These are phyloP conservation scores for Solanum stenotomum DNA, from an alignment of 257 asterid species.

Conservation along the genomic window DNA sequence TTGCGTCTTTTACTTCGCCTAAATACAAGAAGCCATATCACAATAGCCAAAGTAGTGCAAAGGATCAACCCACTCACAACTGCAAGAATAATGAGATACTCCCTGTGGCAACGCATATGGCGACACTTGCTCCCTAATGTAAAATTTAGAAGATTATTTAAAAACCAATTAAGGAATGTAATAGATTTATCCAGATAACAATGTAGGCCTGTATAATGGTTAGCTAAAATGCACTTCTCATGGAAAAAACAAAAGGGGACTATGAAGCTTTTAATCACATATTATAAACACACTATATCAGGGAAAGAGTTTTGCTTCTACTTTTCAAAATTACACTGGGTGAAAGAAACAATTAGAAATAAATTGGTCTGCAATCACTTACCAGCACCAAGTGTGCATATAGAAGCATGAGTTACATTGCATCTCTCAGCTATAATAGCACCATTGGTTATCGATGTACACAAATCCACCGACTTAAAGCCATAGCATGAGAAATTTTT, in stretches of 20 bases:
- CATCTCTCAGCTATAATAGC: slow-evolving; percentile 55
- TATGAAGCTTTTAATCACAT: neutral
- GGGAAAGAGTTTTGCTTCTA: neutral
- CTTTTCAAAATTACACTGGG: neutral
- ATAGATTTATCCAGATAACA: neutral
- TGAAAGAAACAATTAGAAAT: neutral
- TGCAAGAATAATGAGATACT: slow-evolving; percentile 75
- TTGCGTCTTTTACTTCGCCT: slow-evolving; percentile 63
- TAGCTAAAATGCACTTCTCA: neutral
- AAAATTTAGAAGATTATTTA: neutral
- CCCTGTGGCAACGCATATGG: slow-evolving; percentile 83
- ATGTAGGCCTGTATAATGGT: neutral
- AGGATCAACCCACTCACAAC: slow-evolving; percentile 88
- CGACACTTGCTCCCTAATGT: slow-evolving; percentile 60
- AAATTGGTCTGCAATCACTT: slow-evolving; percentile 7
- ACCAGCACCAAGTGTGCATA: slow-evolving; percentile 68
- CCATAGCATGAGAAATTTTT: slow-evolving; percentile 33
- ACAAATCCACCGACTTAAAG: slow-evolving; percentile 23
- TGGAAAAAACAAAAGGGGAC: neutral
- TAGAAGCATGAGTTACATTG: slow-evolving; percentile 45
- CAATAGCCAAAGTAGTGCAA: slow-evolving; percentile 68
- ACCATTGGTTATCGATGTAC: slow-evolving; percentile 50
- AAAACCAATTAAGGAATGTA: neutral
- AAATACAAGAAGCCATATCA: slow-evolving; percentile 80
- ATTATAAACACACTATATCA: neutral